Base-by-base conservation (phyloP, 169 alveolate species). In the Plasmodium sp. region DNA sequence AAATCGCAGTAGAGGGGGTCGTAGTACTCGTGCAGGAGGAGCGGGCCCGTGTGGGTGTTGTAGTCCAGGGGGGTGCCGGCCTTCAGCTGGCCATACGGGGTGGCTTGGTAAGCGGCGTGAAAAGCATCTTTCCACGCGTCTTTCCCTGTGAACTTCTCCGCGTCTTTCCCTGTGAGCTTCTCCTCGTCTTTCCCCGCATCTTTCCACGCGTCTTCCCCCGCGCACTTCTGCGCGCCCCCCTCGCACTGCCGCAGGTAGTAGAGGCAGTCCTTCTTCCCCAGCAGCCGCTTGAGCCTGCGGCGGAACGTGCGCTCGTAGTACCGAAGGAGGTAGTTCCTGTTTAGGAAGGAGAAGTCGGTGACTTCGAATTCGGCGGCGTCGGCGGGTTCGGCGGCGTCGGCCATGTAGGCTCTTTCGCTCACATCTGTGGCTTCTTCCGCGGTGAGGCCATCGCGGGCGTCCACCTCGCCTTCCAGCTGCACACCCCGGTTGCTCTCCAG, bases 11-110 rank as follows among this genome's bases (percentile, higher is more conserved):
- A 94, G 67, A 93, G 73, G 5, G 96, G 96, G 81, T 95, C 97
- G 51, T 95, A 95, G 62, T 95, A 95, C 67, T 95, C 97, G 94
- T 95, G 95, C 12, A 94, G 84, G 88, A 92, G 92, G 34, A 95
- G 27, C 12, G 97, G 97, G 3, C 96, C 97, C 7, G 83, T 83
- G 77, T 90, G 71, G 31, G 56, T 74, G 27, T 36, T 85, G 67
- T 95, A 93, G 83, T 72, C 96, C 45, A 31, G 84, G 90, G 18
- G 58, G 56, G 71, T 85, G 51, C 36, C 58, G 41, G 31, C 14
- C 88, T 95, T 93, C 58, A 77, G 34, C 56, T 92, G 36, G 81
- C 75, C 74, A 58, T 73, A 95, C 90, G 62, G 34, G 84, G 39
- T 75, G 72, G 5, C 67, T 31, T 18, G 22, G 39, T 14, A 27